Evolutionary conservation across 352 stramenopile genomes (phyloP).

Genomic region (Peronospora farinosa): DNA sequence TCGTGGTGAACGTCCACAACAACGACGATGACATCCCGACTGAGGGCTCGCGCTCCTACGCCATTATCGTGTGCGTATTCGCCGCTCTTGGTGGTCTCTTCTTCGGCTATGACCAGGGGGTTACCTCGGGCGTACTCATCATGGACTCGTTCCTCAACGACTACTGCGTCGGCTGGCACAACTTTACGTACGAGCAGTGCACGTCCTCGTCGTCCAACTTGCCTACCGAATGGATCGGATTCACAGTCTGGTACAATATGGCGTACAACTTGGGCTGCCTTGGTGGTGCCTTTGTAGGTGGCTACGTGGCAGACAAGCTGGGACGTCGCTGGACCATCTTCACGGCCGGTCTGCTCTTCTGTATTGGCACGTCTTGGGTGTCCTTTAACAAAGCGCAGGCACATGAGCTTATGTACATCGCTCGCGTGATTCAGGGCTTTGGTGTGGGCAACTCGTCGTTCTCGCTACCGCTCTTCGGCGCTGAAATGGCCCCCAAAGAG

Average conservation of each 20-base stretch:
- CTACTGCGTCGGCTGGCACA: constrained; percentile 31
- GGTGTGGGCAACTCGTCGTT: constrained; percentile 35
- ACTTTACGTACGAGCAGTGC: constrained; percentile 24
- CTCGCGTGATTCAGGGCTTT: constrained; percentile 30
- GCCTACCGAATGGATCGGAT: constrained; percentile 26
- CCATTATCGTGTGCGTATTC: constrained; percentile 30
- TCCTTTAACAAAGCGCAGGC: constrained; percentile 21
- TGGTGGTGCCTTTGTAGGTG: constrained; percentile 17
- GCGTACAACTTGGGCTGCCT: constrained; percentile 24
- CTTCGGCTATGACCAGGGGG: constrained; percentile 33
- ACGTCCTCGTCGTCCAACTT: constrained; percentile 16
- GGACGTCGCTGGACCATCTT: constrained; percentile 35
- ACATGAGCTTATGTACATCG: constrained; percentile 23
- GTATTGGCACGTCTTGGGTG: constrained; percentile 29
- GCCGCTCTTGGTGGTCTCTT: constrained; percentile 25
- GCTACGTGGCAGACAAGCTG: constrained; percentile 23
- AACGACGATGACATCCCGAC: constrained; percentile 24
- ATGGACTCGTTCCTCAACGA: constrained; percentile 45
- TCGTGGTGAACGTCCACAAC: constrained; percentile 6
- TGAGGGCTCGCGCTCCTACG: constrained; percentile 31
- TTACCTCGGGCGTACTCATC: constrained; percentile 32
- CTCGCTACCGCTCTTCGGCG: constrained; percentile 25
- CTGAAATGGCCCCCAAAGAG: constrained; percentile 31
- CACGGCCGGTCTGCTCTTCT: constrained; percentile 31
- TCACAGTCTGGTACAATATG: constrained; percentile 29